Base-by-base conservation (phyloP, 1,139 yeast genomes). In the Zygosaccharomyces pseudobailii region DNA sequence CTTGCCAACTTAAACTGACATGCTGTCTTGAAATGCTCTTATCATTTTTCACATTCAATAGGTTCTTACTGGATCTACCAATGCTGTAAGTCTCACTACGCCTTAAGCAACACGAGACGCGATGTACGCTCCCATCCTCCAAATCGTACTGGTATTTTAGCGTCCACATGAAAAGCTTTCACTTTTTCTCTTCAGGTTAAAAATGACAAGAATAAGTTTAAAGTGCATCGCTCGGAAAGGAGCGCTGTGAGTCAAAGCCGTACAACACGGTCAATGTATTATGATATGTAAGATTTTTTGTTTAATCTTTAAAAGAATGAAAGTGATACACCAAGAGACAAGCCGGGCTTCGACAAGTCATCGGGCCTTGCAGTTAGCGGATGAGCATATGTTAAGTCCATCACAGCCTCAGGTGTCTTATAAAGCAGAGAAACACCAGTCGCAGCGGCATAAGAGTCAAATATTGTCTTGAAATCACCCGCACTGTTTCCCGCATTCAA, bases 391-490 rank as follows among this genome's bases (percentile, higher is more conserved):
- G 66, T 58, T 24, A 67, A 43, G 44, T 66, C 69, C 51, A 67
- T 43, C 37, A 49, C 41, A 2, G 70, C 69, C 34, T 60, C 54
- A 1, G 57, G 53, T 4, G 65, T 56, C 49, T 55, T 59, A 52
- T 67, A 67, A 3, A 59, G 48, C 28, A 66, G 49, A 28, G 70
- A 67, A 21, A 66, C 34, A 38, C 70, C 69, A 2, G 67, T 56
- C 7, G 67, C 63, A 8, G 62, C 50, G 1, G 69, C 68, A 38
- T 55, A 53, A 2, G 51, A 48, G n/a, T 47, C 36, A 6, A 45
- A 36, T 6, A 42, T 42, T 8, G 50, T 45, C 13, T 35, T 42
- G 35, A 47, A 30, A 4, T 42, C 42, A 28, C 48, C 48, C 24
- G 48, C 49, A 17, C 51, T 50, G 32, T 58, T 57, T 3, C 55